Evolutionary conservation across 73 alveolate species (phyloP).

Genomic region (Symbiodinium natans): DNA sequence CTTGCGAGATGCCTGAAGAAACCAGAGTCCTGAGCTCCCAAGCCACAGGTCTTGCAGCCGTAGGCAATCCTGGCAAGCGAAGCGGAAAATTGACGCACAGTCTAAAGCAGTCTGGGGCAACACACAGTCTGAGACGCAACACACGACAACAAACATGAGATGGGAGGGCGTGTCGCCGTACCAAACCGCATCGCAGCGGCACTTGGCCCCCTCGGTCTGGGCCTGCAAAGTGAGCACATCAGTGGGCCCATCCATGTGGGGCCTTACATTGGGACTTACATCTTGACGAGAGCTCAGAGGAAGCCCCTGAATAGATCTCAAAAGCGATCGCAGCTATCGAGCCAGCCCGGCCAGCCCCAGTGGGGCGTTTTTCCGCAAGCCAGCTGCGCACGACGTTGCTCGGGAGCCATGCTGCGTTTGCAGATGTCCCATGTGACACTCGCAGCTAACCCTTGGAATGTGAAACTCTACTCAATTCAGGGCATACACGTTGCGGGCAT

Average conservation of each 20-base stretch:
- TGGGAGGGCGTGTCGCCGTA: slow-evolving; percentile 59
- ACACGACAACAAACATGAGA: not conserved
- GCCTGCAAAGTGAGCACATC: slow-evolving; percentile 1
- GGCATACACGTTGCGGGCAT: too few species aligned
- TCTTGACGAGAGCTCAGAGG: too few species aligned
- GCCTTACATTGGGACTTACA: too few species aligned
- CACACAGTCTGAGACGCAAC: not conserved
- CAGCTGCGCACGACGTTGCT: not conserved
- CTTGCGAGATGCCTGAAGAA: too few species aligned
- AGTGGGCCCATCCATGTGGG: too few species aligned
- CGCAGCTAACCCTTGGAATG: not conserved
- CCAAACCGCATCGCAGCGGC: slow-evolving; percentile 89
- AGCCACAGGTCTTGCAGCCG: slow-evolving; percentile 90
- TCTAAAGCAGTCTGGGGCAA: not conserved
- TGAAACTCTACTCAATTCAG: not conserved
- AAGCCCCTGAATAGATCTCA: too few species aligned
- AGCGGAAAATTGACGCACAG: not conserved
- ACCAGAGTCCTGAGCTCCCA: too few species aligned
- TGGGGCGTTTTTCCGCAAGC: not conserved
- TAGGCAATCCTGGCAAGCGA: slow-evolving; percentile 71
- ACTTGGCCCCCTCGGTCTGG: slow-evolving; percentile 80
- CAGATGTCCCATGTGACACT: not conserved
- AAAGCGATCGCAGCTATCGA: too few species aligned
- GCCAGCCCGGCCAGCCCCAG: not conserved
- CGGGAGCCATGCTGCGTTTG: not conserved